These are phyloP conservation scores for Yamadazyma sp. DNA, from an alignment of 1,139 yeast species.

Conservation along the genomic window DNA sequence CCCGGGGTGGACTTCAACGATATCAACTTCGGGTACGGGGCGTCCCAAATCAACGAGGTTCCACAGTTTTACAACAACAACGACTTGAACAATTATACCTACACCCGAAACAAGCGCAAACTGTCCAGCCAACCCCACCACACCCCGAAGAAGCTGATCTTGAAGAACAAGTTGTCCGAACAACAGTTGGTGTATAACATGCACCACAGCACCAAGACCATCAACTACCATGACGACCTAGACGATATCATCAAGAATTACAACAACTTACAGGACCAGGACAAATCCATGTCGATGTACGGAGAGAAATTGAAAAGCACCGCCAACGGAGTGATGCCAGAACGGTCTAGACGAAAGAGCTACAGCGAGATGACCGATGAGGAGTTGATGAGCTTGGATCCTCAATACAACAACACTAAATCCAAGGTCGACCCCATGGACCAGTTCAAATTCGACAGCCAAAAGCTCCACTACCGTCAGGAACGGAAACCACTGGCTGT, in stretches of 20 bases:
- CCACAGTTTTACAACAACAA: constrained; percentile 7
- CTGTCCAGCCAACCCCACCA: constrained; percentile 15
- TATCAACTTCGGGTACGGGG: constrained; percentile 20
- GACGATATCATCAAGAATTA: constrained; percentile 22
- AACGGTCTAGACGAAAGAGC: constrained; percentile 50
- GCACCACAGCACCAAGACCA: constrained; percentile 15
- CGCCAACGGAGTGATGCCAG: constrained; percentile 4
- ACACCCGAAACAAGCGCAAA: constrained; percentile 15
- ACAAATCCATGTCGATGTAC: constrained; percentile 5
- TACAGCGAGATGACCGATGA: constrained; percentile 65
- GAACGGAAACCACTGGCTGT: constrained; percentile 16
- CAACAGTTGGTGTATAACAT: constrained; percentile 30
- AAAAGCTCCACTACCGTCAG: constrained; percentile 36
- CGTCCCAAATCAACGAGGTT: constrained; percentile 14
- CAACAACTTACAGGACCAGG: background rate
- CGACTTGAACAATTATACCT: constrained; percentile 3
- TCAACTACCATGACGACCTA: constrained; percentile 25
- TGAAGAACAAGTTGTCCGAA: constrained; percentile 38
- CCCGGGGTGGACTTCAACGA: constrained; percentile 11
- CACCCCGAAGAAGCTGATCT: constrained; percentile 33
- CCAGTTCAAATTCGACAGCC: constrained; percentile 43
- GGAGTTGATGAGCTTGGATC: constrained; percentile 61
- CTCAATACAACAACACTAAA: constrained; percentile 45
- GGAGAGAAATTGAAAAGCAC: constrained; percentile 7
- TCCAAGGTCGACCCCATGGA: constrained; percentile 25